Conservation (phyloP, 306 rosid species). For the Lathyrus tuberosus region DNA sequence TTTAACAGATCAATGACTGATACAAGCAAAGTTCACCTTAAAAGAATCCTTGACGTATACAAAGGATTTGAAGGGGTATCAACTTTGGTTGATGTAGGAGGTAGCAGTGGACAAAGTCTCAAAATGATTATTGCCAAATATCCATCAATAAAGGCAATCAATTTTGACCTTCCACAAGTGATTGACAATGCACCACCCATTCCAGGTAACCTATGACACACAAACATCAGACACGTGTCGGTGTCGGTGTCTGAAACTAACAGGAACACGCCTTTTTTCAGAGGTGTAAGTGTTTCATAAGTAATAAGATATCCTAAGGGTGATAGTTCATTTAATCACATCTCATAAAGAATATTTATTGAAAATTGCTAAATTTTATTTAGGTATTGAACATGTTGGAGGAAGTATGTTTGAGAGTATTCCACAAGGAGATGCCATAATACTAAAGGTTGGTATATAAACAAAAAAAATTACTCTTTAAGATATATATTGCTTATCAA, state of each 20-base stretch:
- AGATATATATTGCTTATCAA: neutral
- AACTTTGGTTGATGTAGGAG: slow-evolving; percentile 48
- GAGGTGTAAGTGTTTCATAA: too few species aligned
- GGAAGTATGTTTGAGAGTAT: slow-evolving; percentile 40
- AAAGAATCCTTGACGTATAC: slow-evolving; percentile 37
- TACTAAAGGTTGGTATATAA: slow-evolving; percentile 38
- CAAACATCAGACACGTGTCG: too few species aligned
- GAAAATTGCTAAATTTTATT: neutral
- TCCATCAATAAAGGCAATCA: slow-evolving; percentile 44
- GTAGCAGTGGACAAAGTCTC: slow-evolving; percentile 44
- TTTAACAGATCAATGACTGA: slow-evolving; percentile 41
- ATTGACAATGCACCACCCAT: slow-evolving; percentile 32
- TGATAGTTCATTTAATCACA: neutral
- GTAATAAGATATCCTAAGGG: too few species aligned
- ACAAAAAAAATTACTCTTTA: too few species aligned
- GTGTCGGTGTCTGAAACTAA: too few species aligned
- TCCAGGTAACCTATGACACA: slow-evolving; percentile 26
- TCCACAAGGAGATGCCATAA: slow-evolving; percentile 46
- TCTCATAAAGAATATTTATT: neutral
- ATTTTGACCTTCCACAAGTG: slow-evolving; percentile 53
- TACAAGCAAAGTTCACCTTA: slow-evolving; percentile 5
- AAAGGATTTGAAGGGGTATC: slow-evolving; percentile 43
- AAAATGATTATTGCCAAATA: slow-evolving; percentile 38
- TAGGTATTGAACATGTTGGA: slow-evolving; percentile 44
- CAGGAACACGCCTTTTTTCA: too few species aligned